Base-by-base conservation (phyloP, 768 basidiomycete genomes). In the Rickenella mellea region DNA sequence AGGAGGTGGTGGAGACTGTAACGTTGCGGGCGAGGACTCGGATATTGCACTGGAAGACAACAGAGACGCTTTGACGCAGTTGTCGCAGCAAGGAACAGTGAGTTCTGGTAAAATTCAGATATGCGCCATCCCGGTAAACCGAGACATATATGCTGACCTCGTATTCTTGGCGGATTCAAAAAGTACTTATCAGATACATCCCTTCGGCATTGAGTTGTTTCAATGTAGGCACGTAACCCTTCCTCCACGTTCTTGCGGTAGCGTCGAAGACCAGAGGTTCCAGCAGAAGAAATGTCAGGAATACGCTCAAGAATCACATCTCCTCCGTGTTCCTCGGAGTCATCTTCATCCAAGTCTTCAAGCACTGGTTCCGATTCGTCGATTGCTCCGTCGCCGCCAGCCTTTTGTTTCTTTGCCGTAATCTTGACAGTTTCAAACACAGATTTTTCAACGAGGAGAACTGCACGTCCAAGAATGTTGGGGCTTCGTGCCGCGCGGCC, bases 241-340 rank as follows among this genome's bases (percentile, higher is more conserved):
- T 50, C 47, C 25, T 68, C 63, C 1, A 66, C 56, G 17, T 57
- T 58, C 46, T 64, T 64, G n/a, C n/a, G n/a, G n/a, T n/a, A n/a
- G n/a, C n/a, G n/a, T n/a, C n/a, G n/a, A n/a, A n/a, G n/a, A n/a
- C n/a, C n/a, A n/a, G n/a, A n/a, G n/a, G n/a, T n/a, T n/a, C n/a
- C n/a, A n/a, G n/a, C n/a, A n/a, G n/a, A n/a, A n/a, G n/a, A n/a
- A n/a, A n/a, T n/a, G n/a, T n/a, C n/a, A n/a, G n/a, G n/a, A n/a
- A n/a, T n/a, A n/a, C n/a, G n/a, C n/a, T n/a, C n/a, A n/a, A n/a
- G n/a, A n/a, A n/a, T n/a, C n/a, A n/a, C n/a, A n/a, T n/a, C n/a
- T n/a, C n/a, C n/a, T n/a, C n/a, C n/a, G n/a, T n/a, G n/a, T n/a
- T n/a, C n/a, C n/a, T n/a, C n/a, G n/a, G n/a, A n/a, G n/a, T n/a